A percentile compares a stretch with the other conserved stretches of the same genome.
Evolutionary conservation across 164 flowering plant species (phyloP).

Genomic region (Aristolochia californica): DNA sequence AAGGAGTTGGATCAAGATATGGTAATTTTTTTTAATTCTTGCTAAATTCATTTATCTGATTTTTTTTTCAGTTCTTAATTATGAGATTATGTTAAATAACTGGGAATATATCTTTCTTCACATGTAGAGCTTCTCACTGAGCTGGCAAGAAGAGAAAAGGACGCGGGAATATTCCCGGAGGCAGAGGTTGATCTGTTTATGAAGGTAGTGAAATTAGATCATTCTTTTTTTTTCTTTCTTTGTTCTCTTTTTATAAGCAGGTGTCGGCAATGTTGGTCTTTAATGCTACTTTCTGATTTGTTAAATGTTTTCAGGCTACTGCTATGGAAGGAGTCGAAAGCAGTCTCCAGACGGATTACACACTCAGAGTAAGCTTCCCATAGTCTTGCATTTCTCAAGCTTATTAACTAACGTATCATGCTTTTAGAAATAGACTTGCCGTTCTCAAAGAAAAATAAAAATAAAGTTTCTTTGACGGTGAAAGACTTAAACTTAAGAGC

Average conservation of each 20-base stretch:
- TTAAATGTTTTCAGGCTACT: conserved; percentile 47
- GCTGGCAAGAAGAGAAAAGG: conserved; percentile 81
- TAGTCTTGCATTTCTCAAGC: neutral
- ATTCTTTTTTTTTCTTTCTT: neutral
- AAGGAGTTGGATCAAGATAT: conserved; percentile 81
- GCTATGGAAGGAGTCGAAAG: conserved; percentile 79
- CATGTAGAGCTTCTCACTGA: conserved; percentile 62
- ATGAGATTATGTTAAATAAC: no score
- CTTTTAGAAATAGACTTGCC: no score
- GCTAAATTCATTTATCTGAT: no score
- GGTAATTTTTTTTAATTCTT: conserved; percentile 34
- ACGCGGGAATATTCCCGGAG: conserved; percentile 76
- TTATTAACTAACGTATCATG: no score
- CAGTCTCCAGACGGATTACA: conserved; percentile 88
- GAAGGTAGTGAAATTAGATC: conserved; percentile 44
- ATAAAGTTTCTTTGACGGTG: no score
- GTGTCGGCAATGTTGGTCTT: no score
- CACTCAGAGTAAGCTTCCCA: conserved; percentile 53
- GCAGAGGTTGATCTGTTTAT: conserved; percentile 90
- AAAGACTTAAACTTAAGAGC: no score
- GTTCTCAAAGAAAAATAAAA: no score
- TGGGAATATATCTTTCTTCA: no score
- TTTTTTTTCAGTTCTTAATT: no score
- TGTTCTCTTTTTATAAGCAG: no score
- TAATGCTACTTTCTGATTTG: neutral